A percentile compares a stretch with the other conserved stretches of the same genome.
Conservation (phyloP, 169 alveolate genomes). For the Plasmodium billcollinsi region DNA sequence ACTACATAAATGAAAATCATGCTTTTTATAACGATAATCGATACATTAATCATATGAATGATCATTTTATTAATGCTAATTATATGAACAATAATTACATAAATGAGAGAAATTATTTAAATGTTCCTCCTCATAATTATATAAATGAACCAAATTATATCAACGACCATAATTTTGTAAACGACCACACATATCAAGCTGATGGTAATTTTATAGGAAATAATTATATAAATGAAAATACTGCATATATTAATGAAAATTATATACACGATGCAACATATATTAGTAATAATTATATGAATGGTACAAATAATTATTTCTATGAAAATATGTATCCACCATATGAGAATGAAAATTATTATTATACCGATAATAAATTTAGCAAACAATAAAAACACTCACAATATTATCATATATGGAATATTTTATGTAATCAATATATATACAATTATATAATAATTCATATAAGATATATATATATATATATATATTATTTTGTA, state of each 20-base stretch:
- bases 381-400: not conserved
- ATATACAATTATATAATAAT: too few relatives aligned
- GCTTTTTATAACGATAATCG: constrained; percentile 34
- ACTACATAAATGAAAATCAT: constrained; percentile 34
- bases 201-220: constrained; percentile 10
- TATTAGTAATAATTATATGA: constrained; percentile 29
- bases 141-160: constrained; percentile 29
- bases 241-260: constrained; percentile 10
- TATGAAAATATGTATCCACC: constrained; percentile 24
- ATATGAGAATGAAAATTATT: constrained; percentile 38
- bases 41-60: constrained; percentile 36
- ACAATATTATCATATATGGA: not conserved
- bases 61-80: constrained; percentile 13
- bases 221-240: constrained; percentile 11
- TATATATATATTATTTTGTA: too few relatives aligned
- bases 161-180: constrained; percentile 6
- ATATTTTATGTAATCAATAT: not conserved
- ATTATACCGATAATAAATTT: constrained; percentile 27
- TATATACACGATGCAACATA: constrained; percentile 1
- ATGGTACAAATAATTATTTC: constrained; percentile 52
- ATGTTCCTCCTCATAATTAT: constrained; percentile 7
- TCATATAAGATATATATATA: too few relatives aligned
- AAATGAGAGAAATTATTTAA: constrained; percentile 11
- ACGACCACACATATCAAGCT: constrained; percentile 8
- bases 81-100: constrained; percentile 42